Base-by-base conservation (phyloP, 768 basidiomycete species). In the Tephrocybe sp. region DNA sequence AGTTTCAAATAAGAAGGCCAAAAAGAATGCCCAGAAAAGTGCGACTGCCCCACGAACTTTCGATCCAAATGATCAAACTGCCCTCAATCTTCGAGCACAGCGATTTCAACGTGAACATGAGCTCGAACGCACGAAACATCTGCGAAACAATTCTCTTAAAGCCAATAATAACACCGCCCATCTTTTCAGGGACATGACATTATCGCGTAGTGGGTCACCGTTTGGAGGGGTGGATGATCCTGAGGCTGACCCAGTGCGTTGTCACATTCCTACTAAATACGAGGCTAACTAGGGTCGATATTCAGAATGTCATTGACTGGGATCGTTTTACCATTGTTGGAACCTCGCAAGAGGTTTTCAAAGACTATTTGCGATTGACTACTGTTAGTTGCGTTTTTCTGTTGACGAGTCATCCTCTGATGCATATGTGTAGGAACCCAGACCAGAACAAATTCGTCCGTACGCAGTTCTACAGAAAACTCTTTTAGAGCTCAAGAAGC, bases 281-380 rank as follows among this genome's bases (percentile, higher is more conserved):
- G 13, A 25, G 21, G n/a, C 28, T 47, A 25, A 22, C 35, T 19
- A 44, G 44, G 13, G 9, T 21, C 37, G 5, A 28, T 44, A n/a
- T 27, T 41, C 49, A 98, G 96, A 96, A 95, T 60, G 94, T 96
- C 8, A 86, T 93, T 45, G 87, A 95, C 64, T 99, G 97, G 97
- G 97, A 99, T 72, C 84, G 84, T 51, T 79, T 85, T 68, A 98
- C 95, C 6, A 98, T 99, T 60, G 92, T 96, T 48, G 97, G 97
- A 42, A 95, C 88, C 34, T 93, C 81, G 45, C 77, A 78, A 60
- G 89, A 89, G 57, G 71, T 97, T 21, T 98, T 98, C 77, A 99
- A 98, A 73, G 90, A 95, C 53, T 99, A 98, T 67, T 74, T 99
- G 15, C 84, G 97, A 36, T 71, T 99, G 49, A 99, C 97, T 38